Base-by-base conservation (phyloP, 2,329 filamentous ascomycete genomes). In the Kalmusia sp. region DNA sequence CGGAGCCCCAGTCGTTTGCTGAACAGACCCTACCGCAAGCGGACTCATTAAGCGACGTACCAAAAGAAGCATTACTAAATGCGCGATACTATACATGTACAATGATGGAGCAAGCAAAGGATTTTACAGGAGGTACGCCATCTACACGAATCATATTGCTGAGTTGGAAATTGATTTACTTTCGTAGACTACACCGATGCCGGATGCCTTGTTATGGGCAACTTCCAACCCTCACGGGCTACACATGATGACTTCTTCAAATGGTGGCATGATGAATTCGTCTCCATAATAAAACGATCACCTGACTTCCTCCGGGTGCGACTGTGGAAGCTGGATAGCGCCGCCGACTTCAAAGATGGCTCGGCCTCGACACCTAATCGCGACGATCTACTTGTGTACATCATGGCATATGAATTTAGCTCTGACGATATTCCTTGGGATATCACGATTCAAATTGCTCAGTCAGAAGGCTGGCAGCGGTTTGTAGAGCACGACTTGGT, bases 221-320 rank as follows among this genome's bases (percentile, higher is more conserved):
- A 12, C 38, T 27, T 41, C 24, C 22, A 41, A 17, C 38, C 38
- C 12, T 25, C 38, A 3, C 12, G 11, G n/a, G 22, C 24, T 12
- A 28, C 24, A 24, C 38, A 41, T n/a, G 38, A 41, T n/a, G 38
- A 12, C 6, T 41, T 41, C n/a, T 41, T 41, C 38, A 15, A 41
- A 27, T 41, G 38, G 38, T 41, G 38, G 38, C 24, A 15, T 8
- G 24, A 15, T 3, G 38, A 41, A 27, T 41, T 45, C 17, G 17
- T 21, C 8, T 21, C 27, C 17, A 31, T 31, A 3, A 45, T 33
- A 11, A 14, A 41, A 28, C 12, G n/a, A 3, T 41, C 38, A 7
- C 38, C 38, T 11, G 38, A 41, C 1, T 41, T 41, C 25, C 41
- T 34, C 2, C 28, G 30, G 17, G 19, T 34, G 28, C 41, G 41